These are phyloP conservation scores for Sisymbrium irio DNA, from an alignment of 345 rosid species.

Conservation along the genomic window DNA sequence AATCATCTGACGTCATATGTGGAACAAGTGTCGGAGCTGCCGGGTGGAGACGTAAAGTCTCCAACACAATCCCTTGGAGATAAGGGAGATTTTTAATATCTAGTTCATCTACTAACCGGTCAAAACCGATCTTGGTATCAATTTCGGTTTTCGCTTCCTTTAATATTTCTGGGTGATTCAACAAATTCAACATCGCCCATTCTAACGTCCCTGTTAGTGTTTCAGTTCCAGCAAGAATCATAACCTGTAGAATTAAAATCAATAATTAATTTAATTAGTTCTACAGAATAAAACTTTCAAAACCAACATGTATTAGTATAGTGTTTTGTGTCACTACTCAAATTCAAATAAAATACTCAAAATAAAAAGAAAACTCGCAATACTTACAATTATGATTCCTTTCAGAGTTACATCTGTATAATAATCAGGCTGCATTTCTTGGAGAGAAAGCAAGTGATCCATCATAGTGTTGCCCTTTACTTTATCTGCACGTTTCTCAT, in stretches of 20 bases:
- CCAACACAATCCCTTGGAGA: constrained; percentile 47
- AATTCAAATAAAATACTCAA: not conserved
- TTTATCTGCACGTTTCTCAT: constrained; percentile 26
- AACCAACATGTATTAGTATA: not conserved
- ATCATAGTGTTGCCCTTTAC: constrained; percentile 37
- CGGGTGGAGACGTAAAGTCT: constrained; percentile 47
- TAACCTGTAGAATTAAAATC: constrained; percentile 29
- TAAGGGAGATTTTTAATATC: too few relatives aligned
- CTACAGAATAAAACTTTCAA: not conserved
- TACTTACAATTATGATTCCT: constrained; percentile 42
- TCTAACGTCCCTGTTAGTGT: too few relatives aligned
- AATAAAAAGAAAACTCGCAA: too few relatives aligned
- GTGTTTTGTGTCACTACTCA: not conserved
- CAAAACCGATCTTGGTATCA: too few relatives aligned
- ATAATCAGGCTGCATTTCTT: constrained; percentile 42
- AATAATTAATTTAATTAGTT: not conserved
- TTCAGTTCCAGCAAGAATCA: too few relatives aligned
- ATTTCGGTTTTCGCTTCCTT: too few relatives aligned
- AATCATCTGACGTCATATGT: constrained; percentile 40
- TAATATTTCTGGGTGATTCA: too few relatives aligned
- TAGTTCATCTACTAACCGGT: too few relatives aligned
- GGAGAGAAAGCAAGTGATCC: constrained; percentile 47
- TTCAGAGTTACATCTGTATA: constrained; percentile 40
- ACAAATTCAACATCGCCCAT: too few relatives aligned
- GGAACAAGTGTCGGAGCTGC: constrained; percentile 40